phyloP scores from a whole-genome alignment of 2,329 filamentous ascomycete genomes.

The Fusarium tricinctum region DNA sequence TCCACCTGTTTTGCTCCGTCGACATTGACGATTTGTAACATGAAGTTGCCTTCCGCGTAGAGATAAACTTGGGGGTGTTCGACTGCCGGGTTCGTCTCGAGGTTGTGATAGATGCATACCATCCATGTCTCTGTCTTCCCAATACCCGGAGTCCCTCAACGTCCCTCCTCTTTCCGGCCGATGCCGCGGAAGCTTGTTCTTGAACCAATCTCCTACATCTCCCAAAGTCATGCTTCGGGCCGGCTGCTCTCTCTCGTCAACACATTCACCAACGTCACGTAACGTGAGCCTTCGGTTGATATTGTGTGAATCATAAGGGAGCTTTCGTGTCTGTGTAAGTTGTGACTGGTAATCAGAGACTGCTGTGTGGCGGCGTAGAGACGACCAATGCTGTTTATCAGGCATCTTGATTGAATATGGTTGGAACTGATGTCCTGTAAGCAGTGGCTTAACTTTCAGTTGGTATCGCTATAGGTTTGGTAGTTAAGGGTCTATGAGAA shows the following conservation, averaged over 20 bases:
- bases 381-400: conserved; percentile 23
- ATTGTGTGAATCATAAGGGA: background rate
- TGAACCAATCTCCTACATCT: conserved; percentile 59
- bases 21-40: conserved; percentile 33
- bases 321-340: background rate
- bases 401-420: conserved; percentile 4
- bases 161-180: conserved; percentile 67
- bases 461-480: background rate
- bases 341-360: background rate
- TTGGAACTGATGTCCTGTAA: background rate
- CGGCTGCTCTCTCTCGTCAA: conserved; percentile 53
- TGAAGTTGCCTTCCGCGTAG: conserved; percentile 15
- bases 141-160: conserved; percentile 53
- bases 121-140: conserved; percentile 44
- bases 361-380: conserved; percentile 9
- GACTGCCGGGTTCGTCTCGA: background rate
- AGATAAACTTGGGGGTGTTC: background rate
- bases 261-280: conserved; percentile 53
- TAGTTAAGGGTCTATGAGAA: background rate
- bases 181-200: conserved; percentile 63
- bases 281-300: conserved; percentile 18
- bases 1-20: conserved; percentile 40
- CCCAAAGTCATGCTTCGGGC: conserved; percentile 27
- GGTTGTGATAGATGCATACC: background rate
- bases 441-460: background rate